These are phyloP conservation scores for Sicyos edulis DNA, from an alignment of 306 rosid species.

Conservation along the genomic window DNA sequence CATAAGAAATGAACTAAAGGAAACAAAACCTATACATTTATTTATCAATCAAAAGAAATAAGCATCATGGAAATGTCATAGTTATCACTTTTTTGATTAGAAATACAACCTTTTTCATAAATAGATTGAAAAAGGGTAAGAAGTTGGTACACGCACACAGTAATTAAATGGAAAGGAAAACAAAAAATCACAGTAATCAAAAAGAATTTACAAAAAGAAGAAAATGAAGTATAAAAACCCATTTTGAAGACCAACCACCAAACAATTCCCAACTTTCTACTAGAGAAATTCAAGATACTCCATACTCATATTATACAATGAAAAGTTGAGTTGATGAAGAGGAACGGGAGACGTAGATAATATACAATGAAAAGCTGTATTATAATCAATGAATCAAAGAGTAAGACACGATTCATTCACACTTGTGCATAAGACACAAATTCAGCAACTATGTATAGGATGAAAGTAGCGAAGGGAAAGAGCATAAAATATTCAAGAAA, in stretches of 20 bases:
- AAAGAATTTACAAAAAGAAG: too few species aligned
- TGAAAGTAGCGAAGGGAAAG: not conserved
- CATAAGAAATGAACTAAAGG: not conserved
- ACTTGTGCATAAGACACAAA: conserved; percentile 3
- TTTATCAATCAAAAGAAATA: not conserved
- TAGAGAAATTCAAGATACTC: too few species aligned
- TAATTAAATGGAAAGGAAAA: not conserved
- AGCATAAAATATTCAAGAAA: conserved; percentile 15
- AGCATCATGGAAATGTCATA: not conserved
- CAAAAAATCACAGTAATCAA: not conserved
- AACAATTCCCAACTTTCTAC: too few species aligned
- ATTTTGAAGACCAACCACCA: too few species aligned
- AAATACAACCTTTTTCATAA: not conserved
- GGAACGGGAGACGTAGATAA: not conserved
- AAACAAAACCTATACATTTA: not conserved
- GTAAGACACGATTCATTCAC: not conserved
- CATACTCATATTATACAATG: not conserved
- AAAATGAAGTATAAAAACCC: too few species aligned
- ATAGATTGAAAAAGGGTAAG: not conserved
- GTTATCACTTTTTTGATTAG: not conserved
- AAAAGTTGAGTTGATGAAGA: not conserved
- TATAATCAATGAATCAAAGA: not conserved
- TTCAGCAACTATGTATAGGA: not conserved
- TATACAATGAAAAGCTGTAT: not conserved
- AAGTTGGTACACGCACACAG: not conserved